These are phyloP conservation scores for Fereydounia khargensis DNA, from an alignment of 1,284 basidiomycete species.

Conservation along the genomic window DNA sequence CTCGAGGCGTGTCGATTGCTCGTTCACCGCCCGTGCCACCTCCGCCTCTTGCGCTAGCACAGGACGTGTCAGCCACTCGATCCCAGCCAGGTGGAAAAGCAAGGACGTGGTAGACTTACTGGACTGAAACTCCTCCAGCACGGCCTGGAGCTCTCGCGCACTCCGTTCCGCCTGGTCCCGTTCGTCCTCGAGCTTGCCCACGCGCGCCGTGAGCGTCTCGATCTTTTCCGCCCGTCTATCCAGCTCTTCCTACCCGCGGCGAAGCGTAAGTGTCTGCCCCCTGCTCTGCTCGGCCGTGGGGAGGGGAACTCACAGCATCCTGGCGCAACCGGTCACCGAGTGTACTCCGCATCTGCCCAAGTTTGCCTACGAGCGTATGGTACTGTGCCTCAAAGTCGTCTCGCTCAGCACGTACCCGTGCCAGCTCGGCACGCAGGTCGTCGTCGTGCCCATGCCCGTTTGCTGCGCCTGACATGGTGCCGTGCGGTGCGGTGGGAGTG, in stretches of 20 bases:
- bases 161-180: slow-evolving; percentile 63
- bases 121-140: slow-evolving; percentile 89
- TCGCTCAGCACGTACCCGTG: slow-evolving; percentile 67
- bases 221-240: slow-evolving; percentile 52
- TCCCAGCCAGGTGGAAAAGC: too few species aligned
- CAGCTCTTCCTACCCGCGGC: slow-evolving; percentile 39
- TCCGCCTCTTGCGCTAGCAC: slow-evolving; percentile 65
- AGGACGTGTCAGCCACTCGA: too few species aligned
- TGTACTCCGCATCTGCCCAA: slow-evolving; percentile 87
- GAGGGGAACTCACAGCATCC: slow-evolving; percentile 75
- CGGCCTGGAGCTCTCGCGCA: slow-evolving; percentile 79
- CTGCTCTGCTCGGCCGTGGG: background rate
- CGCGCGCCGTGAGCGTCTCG: slow-evolving; percentile 30
- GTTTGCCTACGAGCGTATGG: slow-evolving; percentile 76
- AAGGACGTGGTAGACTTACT: too few species aligned
- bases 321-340: slow-evolving; percentile 91
- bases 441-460: too few species aligned
- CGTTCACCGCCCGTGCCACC: slow-evolving; percentile 71
- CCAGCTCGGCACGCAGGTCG: slow-evolving; percentile 19
- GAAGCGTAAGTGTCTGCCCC: background rate
- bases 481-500: too few species aligned
- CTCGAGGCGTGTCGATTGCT: slow-evolving; percentile 73
- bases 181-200: slow-evolving; percentile 4
- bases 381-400: slow-evolving; percentile 82
- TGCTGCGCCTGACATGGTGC: too few species aligned